These are phyloP conservation scores for Penicillium waksmanii DNA, from an alignment of 495 filamentous ascomycete species.

Conservation along the genomic window DNA sequence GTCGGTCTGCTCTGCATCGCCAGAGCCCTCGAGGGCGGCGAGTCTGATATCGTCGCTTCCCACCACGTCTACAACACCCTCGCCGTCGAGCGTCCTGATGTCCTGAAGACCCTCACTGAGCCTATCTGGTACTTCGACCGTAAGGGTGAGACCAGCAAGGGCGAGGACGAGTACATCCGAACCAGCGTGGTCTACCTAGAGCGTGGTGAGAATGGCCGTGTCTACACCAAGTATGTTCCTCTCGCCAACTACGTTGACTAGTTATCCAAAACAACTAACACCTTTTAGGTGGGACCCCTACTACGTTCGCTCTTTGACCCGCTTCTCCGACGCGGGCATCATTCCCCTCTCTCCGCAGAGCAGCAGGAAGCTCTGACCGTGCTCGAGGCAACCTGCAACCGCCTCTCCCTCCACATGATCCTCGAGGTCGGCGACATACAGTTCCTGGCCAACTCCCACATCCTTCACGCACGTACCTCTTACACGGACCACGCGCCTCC, in stretches of 20 bases:
- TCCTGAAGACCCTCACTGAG: slow-evolving; percentile 70
- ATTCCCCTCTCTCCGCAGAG: slow-evolving; percentile 67
- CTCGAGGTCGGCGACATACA: slow-evolving; percentile 81
- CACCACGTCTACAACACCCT: slow-evolving; percentile 85
- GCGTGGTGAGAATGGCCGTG: slow-evolving; percentile 50
- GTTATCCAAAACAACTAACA: slow-evolving; percentile 7
- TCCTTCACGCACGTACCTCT: slow-evolving; percentile 70
- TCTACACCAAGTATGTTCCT: slow-evolving; percentile 53
- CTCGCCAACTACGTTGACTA: slow-evolving; percentile 18
- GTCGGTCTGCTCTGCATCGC: slow-evolving; percentile 86
- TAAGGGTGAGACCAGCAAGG: slow-evolving; percentile 79
- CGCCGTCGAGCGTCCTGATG: slow-evolving; percentile 74
- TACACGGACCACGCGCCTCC: slow-evolving; percentile 69
- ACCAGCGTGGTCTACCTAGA: slow-evolving; percentile 77
- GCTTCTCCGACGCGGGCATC: slow-evolving; percentile 67
- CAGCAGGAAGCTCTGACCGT: slow-evolving; percentile 67
- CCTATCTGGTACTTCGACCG: slow-evolving; percentile 95
- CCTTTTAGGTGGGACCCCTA: slow-evolving; percentile 76
- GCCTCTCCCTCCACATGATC: slow-evolving; percentile 73
- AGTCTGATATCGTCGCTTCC: slow-evolving; percentile 78
- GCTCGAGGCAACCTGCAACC: slow-evolving; percentile 68
- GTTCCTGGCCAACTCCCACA: slow-evolving; percentile 70
- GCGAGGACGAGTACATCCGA: slow-evolving; percentile 76
- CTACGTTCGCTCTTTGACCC: slow-evolving; percentile 67
- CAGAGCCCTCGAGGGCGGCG: slow-evolving; percentile 78